phyloP scores from a whole-genome alignment of 305 asterid species.

The Ilex paraguariensis region DNA sequence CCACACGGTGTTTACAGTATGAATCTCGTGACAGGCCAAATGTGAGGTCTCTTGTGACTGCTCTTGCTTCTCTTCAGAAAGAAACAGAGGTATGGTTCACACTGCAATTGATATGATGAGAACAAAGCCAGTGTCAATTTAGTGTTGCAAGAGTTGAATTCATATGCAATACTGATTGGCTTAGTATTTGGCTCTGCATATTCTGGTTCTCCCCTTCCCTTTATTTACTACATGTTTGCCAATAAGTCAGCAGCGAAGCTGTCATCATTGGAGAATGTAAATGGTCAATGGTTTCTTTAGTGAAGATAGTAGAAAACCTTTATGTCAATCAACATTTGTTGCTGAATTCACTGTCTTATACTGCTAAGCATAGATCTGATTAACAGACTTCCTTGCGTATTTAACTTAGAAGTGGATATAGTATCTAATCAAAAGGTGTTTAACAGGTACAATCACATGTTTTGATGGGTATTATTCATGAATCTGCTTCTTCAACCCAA shows the following conservation, averaged over 20 bases:
- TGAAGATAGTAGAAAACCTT: not conserved
- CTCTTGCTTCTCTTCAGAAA: slow-evolving; percentile 38
- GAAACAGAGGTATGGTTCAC: slow-evolving; percentile 31
- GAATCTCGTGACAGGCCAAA: slow-evolving; percentile 47
- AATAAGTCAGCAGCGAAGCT: too few species aligned
- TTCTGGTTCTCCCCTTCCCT: not conserved
- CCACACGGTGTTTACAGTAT: slow-evolving; percentile 39
- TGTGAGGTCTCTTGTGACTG: slow-evolving; percentile 31
- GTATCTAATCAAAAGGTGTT: not conserved
- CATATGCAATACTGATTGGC: not conserved
- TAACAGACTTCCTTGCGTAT: not conserved
- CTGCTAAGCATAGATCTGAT: too few species aligned
- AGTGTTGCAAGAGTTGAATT: too few species aligned
- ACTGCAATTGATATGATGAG: not conserved
- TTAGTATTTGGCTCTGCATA: not conserved
- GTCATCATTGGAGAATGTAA: too few species aligned
- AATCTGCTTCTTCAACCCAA: slow-evolving; percentile 20
- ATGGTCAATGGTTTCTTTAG: too few species aligned
- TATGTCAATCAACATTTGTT: not conserved
- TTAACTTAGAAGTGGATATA: not conserved
- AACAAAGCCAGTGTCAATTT: not conserved
- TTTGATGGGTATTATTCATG: slow-evolving; percentile 34
- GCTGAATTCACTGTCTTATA: too few species aligned
- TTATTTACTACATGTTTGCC: too few species aligned
- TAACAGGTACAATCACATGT: slow-evolving; percentile 38